Conservation (phyloP, 768 basidiomycete genomes). For the Lentinus brumalis region DNA sequence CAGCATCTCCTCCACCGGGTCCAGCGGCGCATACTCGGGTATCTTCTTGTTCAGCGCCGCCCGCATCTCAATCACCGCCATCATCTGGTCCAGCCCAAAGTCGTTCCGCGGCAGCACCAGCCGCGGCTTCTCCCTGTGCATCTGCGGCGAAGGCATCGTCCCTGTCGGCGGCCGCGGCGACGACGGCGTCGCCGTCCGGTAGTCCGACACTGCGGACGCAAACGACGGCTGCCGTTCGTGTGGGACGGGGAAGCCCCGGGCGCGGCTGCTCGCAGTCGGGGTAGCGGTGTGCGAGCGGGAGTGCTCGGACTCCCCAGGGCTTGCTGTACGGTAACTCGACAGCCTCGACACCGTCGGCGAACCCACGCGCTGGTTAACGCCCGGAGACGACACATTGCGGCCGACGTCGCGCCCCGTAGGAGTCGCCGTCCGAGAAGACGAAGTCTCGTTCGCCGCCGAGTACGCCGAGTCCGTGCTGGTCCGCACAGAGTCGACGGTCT, state of each 20-base stretch:
- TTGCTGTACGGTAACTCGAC: slow-evolving; percentile 32
- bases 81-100: slow-evolving; percentile 84
- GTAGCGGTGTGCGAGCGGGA: slow-evolving; percentile 36
- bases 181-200: slow-evolving; percentile 31
- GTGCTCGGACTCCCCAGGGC: slow-evolving; percentile 27
- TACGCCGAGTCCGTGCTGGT: slow-evolving; percentile 55
- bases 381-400: slow-evolving; percentile 18
- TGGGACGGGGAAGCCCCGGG: slow-evolving; percentile 3
- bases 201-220: slow-evolving; percentile 74
- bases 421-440: slow-evolving; percentile 39
- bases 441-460: slow-evolving; percentile 40
- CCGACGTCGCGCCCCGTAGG: slow-evolving; percentile 20
- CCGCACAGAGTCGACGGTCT: slow-evolving; percentile 27
- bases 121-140: slow-evolving; percentile 26
- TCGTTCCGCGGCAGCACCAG: slow-evolving; percentile 71
- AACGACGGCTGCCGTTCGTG: slow-evolving; percentile 67
- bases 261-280: slow-evolving; percentile 39
- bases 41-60: slow-evolving; percentile 40
- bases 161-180: slow-evolving; percentile 13
- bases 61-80: slow-evolving; percentile 80
- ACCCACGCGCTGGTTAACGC: slow-evolving; percentile 20
- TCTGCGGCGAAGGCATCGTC: slow-evolving; percentile 11
- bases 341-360: slow-evolving; percentile 32
- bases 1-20: slow-evolving; percentile 71
- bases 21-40: slow-evolving; percentile 38